Evolutionary conservation across 805 yeast species (phyloP).

Genomic region (Starmera pachycereana): DNA sequence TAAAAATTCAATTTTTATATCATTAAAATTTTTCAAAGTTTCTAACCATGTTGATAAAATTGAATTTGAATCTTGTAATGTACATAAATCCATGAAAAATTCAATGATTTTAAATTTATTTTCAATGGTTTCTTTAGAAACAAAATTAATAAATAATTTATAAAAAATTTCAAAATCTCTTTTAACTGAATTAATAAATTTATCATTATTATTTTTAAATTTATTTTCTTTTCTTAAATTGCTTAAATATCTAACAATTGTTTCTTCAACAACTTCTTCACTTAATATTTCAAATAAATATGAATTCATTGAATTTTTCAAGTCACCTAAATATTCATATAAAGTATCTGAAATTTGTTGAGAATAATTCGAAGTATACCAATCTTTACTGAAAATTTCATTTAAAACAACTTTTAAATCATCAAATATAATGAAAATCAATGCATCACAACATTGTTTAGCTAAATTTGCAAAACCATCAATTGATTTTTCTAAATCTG

Average conservation of each 20-base stretch:
- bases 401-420: constrained; percentile 58
- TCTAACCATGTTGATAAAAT: constrained; percentile 49
- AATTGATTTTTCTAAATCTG: constrained; percentile 49
- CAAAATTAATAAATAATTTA: constrained; percentile 37
- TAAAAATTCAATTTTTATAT: constrained; percentile 65
- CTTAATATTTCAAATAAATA: constrained; percentile 42
- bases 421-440: constrained; percentile 54
- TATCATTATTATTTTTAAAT: constrained; percentile 31
- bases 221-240: constrained; percentile 32
- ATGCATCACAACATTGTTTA: constrained; percentile 45
- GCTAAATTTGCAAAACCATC: constrained; percentile 76
- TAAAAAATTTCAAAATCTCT: constrained; percentile 51
- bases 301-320: constrained; percentile 41
- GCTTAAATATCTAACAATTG: constrained; percentile 37
- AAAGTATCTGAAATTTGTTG: constrained; percentile 61
- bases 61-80: constrained; percentile 33
- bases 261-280: constrained; percentile 43
- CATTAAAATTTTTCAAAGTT: constrained; percentile 57
- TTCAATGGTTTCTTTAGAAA: constrained; percentile 32
- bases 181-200: constrained; percentile 40
- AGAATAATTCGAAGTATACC: constrained; percentile 56
- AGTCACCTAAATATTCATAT: constrained; percentile 63
- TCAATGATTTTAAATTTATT: constrained; percentile 50
- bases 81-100: constrained; percentile 45
- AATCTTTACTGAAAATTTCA: constrained; percentile 51